Evolutionary conservation across 2,329 filamentous ascomycete genomes (phyloP).

Genomic region (Neurospora crassa): DNA sequence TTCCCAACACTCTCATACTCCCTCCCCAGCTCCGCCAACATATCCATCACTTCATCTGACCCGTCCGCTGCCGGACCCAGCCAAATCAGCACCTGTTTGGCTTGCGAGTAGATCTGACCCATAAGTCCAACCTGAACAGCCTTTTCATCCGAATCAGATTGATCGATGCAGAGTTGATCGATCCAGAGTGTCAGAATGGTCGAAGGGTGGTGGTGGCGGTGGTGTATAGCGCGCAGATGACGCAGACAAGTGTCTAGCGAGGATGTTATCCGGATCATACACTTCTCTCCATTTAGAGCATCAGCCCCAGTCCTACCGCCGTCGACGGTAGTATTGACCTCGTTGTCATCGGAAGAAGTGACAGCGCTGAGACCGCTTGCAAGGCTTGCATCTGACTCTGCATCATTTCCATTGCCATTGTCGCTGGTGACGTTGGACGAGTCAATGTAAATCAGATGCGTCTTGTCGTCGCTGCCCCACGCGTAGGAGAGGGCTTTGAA

Average conservation of each 20-base stretch:
- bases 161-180: conserved; percentile 10
- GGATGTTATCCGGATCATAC: no score
- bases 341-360: background rate
- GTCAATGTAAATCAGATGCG: background rate
- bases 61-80: background rate
- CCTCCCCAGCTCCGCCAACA: background rate
- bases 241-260: no score
- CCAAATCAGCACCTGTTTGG: conserved; percentile 7
- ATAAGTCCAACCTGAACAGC: conserved; percentile 9
- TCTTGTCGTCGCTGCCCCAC: conserved; percentile 1
- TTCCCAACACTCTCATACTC: background rate
- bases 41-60: conserved; percentile 9
- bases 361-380: background rate
- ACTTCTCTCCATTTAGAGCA: no score
- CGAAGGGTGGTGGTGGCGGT: background rate
- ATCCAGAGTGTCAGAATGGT: conserved; percentile 2
- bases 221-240: background rate
- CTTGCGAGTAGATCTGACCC: conserved; percentile 6
- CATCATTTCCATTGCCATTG: background rate
- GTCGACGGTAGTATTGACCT: no score
- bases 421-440: background rate
- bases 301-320: no score
- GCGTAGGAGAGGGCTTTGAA: conserved; percentile 7
- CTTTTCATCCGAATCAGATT: conserved; percentile 5
- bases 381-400: background rate